Percentiles rank a stretch among this genome's conserved stretches.
Evolutionary conservation across 768 basidiomycete genomes (phyloP).

Genomic region (Lyophyllum shimeji): DNA sequence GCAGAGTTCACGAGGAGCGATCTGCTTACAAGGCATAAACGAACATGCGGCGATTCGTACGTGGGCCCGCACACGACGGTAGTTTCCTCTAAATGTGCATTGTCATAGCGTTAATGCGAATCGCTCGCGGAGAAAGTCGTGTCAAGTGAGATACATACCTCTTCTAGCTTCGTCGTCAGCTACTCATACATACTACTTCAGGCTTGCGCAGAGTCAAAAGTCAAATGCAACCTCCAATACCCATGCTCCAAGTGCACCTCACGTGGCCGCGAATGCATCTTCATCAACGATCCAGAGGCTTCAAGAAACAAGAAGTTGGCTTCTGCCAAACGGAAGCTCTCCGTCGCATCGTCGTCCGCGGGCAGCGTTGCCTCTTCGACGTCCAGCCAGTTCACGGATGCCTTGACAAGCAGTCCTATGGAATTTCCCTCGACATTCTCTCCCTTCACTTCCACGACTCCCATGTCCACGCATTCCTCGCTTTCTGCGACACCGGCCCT

Average conservation of each 20-base stretch:
- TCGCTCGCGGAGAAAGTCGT: constrained; percentile 66
- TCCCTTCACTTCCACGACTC: constrained; percentile 7
- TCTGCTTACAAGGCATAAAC: constrained; percentile 68
- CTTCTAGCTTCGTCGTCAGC: background rate
- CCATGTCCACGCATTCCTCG: constrained; percentile 16
- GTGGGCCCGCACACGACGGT: constrained; percentile 27
- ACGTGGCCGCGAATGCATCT: constrained; percentile 64
- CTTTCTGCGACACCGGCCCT: constrained; percentile 7
- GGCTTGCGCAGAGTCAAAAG: constrained; percentile 74
- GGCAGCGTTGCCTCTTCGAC: constrained; percentile 23
- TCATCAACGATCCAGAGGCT: constrained; percentile 49
- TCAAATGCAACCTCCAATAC: constrained; percentile 67
- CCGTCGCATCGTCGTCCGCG: constrained; percentile 30
- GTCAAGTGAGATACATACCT: constrained; percentile 38
- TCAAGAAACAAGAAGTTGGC: constrained; percentile 39
- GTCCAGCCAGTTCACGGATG: constrained; percentile 10
- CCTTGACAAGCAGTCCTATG: constrained; percentile 11
- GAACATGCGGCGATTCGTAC: constrained; percentile 69
- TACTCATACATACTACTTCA: constrained; percentile 19
- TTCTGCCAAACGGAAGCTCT: constrained; percentile 27
- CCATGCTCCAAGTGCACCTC: constrained; percentile 68
- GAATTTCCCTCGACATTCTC: constrained; percentile 11
- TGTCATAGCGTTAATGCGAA: constrained; percentile 40
- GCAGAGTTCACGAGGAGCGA: constrained; percentile 76
- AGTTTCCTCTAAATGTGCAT: constrained; percentile 2